Conservation (phyloP, 441 rosid genomes). For the Isatis lusitanica region DNA sequence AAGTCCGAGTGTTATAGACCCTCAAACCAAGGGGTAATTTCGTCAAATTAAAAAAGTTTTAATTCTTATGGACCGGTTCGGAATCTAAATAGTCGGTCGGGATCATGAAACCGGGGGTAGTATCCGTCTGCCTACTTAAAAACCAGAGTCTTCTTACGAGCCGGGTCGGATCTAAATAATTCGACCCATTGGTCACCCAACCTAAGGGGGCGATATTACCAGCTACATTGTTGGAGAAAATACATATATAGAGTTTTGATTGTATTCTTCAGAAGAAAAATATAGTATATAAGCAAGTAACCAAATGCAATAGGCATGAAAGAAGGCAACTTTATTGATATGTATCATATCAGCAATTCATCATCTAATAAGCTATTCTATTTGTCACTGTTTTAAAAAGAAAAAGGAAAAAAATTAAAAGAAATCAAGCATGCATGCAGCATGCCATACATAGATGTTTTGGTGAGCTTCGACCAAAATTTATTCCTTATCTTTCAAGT, state of each 20-base stretch:
- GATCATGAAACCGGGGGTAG: background rate
- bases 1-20: background rate
- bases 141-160: background rate
- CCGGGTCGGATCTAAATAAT: background rate
- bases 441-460: background rate
- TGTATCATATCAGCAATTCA: background rate
- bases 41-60: background rate
- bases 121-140: too few species aligned
- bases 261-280: background rate
- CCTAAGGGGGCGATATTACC: too few species aligned
- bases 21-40: constrained; percentile 16
- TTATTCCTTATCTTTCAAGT: background rate
- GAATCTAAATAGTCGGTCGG: background rate
- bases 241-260: background rate
- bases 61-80: background rate
- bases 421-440: background rate
- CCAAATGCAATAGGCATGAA: background rate
- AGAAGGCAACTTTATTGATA: background rate
- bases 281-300: background rate
- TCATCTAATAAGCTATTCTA: background rate
- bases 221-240: background rate
- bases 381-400: background rate
- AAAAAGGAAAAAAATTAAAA: background rate
- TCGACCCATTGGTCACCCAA: background rate
- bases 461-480: background rate